These are phyloP conservation scores for Sporothrix curviconia DNA, from an alignment of 2,329 filamentous ascomycete genomes.

Conservation along the genomic window DNA sequence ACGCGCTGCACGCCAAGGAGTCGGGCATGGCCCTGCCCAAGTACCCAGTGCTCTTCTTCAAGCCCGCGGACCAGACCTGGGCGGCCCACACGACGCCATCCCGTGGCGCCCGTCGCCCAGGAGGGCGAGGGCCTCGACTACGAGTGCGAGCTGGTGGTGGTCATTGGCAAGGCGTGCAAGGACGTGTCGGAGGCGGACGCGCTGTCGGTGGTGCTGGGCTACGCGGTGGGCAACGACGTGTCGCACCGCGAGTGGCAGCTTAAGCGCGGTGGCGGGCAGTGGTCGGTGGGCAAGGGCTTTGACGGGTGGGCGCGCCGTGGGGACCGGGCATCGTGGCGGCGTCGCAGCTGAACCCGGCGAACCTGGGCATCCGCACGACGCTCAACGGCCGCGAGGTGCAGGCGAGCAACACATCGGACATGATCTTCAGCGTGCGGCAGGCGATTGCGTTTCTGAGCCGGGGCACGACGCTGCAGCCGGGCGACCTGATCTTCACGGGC, in stretches of 20 bases:
- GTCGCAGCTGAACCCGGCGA: slow-evolving; percentile 40
- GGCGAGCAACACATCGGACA: slow-evolving; percentile 51
- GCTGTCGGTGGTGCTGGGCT: slow-evolving; percentile 67
- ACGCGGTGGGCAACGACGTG: slow-evolving; percentile 72
- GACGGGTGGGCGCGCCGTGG: slow-evolving; percentile 69
- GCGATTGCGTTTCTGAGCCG: slow-evolving; percentile 54
- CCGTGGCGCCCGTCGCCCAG: slow-evolving; percentile 62
- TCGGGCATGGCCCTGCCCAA: slow-evolving; percentile 62
- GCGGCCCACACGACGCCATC: slow-evolving; percentile 59
- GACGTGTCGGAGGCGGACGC: slow-evolving; percentile 61
- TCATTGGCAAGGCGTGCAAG: slow-evolving; percentile 62
- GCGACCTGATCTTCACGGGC: slow-evolving; percentile 61
- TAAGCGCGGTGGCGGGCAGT: slow-evolving; percentile 60
- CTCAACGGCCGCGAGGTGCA: slow-evolving; percentile 55
- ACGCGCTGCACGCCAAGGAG: slow-evolving; percentile 64
- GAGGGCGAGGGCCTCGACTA: slow-evolving; percentile 64
- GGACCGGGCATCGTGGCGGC: slow-evolving; percentile 62
- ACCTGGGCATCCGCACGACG: slow-evolving; percentile 51
- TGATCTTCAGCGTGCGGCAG: slow-evolving; percentile 57
- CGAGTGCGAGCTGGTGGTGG: slow-evolving; percentile 69
- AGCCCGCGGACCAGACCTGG: slow-evolving; percentile 60
- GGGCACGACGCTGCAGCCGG: slow-evolving; percentile 56
- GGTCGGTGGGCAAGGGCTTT: slow-evolving; percentile 66
- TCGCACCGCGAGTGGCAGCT: slow-evolving; percentile 73
- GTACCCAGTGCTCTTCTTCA: slow-evolving; percentile 69